Conservation (phyloP, 2,329 filamentous ascomycete genomes). For the Talaromyces albobiverticillius region DNA sequence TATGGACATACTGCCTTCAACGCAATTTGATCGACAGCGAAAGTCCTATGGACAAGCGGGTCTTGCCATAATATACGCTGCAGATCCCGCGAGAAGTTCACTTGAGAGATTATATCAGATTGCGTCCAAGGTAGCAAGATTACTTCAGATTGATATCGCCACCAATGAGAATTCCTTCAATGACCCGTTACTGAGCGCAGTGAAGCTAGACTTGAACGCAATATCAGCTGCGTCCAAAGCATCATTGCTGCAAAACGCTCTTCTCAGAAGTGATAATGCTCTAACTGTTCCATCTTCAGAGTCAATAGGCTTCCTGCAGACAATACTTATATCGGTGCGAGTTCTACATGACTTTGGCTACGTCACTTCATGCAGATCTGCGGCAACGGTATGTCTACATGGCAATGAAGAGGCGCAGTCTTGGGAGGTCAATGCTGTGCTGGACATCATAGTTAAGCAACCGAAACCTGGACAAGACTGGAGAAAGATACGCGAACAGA, state of each 20-base stretch:
- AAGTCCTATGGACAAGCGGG: constrained; percentile 55
- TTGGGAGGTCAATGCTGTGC: constrained; percentile 51
- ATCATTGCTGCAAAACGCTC: constrained; percentile 40
- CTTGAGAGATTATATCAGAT: constrained; percentile 50
- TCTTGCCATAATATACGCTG: constrained; percentile 58
- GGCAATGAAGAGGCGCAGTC: constrained; percentile 53
- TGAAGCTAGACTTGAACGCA: constrained; percentile 28
- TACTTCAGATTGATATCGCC: constrained; percentile 50
- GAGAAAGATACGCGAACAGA: constrained; percentile 46
- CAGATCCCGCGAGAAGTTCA: constrained; percentile 43
- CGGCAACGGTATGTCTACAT: constrained; percentile 52
- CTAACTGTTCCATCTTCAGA: constrained; percentile 39
- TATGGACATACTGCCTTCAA: constrained; percentile 28
- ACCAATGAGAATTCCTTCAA: constrained; percentile 24
- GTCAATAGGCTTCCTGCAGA: constrained; percentile 40
- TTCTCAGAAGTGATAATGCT: constrained; percentile 38
- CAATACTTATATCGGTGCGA: constrained; percentile 39
- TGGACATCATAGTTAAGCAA: constrained; percentile 46
- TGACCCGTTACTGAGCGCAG: constrained; percentile 24
- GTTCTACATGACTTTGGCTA: constrained; percentile 40
- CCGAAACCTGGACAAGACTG: constrained; percentile 49
- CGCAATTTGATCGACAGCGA: background rate
- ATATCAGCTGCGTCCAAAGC: constrained; percentile 37
- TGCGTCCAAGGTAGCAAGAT: constrained; percentile 48
- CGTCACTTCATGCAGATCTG: constrained; percentile 32